phyloP scores from a whole-genome alignment of 345 rosid species.

The Camelina sativa region DNA sequence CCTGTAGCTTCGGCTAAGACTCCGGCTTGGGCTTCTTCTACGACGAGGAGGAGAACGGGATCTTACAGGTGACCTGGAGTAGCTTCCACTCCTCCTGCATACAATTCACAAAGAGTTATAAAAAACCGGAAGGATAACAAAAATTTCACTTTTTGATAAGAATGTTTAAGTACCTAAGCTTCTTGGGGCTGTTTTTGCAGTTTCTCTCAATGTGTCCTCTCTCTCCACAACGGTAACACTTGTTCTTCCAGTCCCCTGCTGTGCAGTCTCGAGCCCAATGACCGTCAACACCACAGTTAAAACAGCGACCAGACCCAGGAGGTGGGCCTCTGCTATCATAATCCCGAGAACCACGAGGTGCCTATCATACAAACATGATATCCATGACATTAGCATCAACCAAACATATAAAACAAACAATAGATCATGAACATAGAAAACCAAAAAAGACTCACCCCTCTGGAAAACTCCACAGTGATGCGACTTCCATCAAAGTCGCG shows the following conservation, averaged over 20 bases:
- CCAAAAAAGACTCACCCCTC: slow-evolving; percentile 60
- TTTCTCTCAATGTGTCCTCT: slow-evolving; percentile 92
- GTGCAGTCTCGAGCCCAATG: slow-evolving; percentile 99
- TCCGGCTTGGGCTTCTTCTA: slow-evolving; percentile 76
- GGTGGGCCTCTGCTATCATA: slow-evolving; percentile 83
- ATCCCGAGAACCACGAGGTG: slow-evolving; percentile 81
- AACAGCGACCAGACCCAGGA: slow-evolving; percentile 93
- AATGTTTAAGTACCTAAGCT: slow-evolving; percentile 36
- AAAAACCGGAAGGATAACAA: slow-evolving; percentile 15
- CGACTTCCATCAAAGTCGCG: slow-evolving; percentile 88
- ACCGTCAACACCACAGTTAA: slow-evolving; percentile 94
- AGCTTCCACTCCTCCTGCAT: slow-evolving; percentile 60
- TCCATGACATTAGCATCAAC: neutral
- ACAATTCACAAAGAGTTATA: slow-evolving; percentile 1
- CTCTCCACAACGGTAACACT: slow-evolving; percentile 95
- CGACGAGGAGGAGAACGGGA: slow-evolving; percentile 69
- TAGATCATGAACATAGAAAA: neutral
- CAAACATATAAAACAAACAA: neutral
- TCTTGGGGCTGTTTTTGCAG: slow-evolving; percentile 86
- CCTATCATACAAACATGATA: slow-evolving; percentile 46
- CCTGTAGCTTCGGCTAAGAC: slow-evolving; percentile 88
- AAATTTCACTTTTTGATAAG: neutral
- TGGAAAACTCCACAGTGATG: slow-evolving; percentile 85
- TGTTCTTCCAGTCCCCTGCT: slow-evolving; percentile 97
- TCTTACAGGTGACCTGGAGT: slow-evolving; percentile 72